Percentiles rank a stretch among this genome's conserved stretches.
These are phyloP conservation scores for Harringtonia lauricola DNA, from an alignment of 2,329 filamentous ascomycete genomes.

Conservation along the genomic window DNA sequence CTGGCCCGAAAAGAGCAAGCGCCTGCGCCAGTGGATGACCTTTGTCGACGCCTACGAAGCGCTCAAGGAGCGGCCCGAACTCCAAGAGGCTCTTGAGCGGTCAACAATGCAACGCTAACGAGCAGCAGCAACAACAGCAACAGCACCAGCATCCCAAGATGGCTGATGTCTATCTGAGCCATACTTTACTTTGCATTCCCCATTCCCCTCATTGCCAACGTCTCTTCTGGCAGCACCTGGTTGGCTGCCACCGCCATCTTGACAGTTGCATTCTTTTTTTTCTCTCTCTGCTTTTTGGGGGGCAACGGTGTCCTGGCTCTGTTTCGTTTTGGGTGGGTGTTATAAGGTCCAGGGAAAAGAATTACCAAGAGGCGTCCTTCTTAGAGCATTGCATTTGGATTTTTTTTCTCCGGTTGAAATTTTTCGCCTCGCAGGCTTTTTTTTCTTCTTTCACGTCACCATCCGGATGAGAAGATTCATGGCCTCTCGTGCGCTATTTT, in stretches of 20 bases:
- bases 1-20: slow-evolving; percentile 93
- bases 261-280: too few species aligned
- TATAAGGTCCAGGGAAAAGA: background rate
- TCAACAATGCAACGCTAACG: slow-evolving; percentile 54
- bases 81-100: slow-evolving; percentile 75
- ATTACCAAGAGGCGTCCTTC: background rate
- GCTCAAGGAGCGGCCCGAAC: slow-evolving; percentile 69
- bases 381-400: background rate
- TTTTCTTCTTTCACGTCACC: too few species aligned
- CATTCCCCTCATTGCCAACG: too few species aligned
- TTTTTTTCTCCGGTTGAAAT: background rate
- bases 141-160: too few species aligned
- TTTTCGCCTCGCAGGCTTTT: background rate
- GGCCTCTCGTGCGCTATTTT: too few species aligned
- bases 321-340: background rate
- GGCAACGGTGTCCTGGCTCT: background rate
- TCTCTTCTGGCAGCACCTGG: too few species aligned
- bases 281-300: too few species aligned
- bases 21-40: slow-evolving; percentile 80
- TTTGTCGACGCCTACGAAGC: slow-evolving; percentile 72
- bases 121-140: background rate
- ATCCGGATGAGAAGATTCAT: too few species aligned
- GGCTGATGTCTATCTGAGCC: too few species aligned
- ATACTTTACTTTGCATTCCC: too few species aligned
- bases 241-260: too few species aligned